Evolutionary conservation across 1,139 yeast genomes (phyloP), one percentile per base, ranked within the genome.

Genomic region (Blastobotrys indianensis): DNA sequence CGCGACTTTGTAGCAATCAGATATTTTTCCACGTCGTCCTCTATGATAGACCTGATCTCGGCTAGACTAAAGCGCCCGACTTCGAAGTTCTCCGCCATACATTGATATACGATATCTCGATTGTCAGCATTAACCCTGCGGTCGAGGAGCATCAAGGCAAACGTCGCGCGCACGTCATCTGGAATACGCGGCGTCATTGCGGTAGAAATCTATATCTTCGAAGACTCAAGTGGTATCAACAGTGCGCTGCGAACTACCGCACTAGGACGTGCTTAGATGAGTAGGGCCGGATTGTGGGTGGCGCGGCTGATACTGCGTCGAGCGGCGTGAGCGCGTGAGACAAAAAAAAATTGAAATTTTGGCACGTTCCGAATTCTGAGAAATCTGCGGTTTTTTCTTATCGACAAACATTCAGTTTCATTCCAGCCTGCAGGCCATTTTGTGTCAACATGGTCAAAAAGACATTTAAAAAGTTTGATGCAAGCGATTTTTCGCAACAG

Each of bases 391-490:
- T 20, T 32, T 32, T 20, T 32, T 31, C 31, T 20, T 4, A 8
- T 15, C 32, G 25, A 39, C 25, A 20, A 4, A 20, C 7, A 20
- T 7, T 4, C 25, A 20, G 25, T 20, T 7, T 20, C 25, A 20
- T 20, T 7, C 7, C 7, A 7, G 25, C 25, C 25, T 20, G 7
- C 7, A 20, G 25, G 25, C n/a, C n/a, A 20, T 20, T 20, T 20
- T 20, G 17, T 15, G 28, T 9, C 25, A 3, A 30, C 32, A 41
- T 41, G 44, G 44, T 32, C n/a, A 38, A 38, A 35, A 33, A 41
- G 17, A 41, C 34, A 33, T 41, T 41, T 17, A 23, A 29, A 34
- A 41, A 41, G 36, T 20, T 41, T 17, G 44, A 41, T 11, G n/a
- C 20, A 6, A 4, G 33, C 15, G 39, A 34, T 16, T 41, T 41